Conservation (phyloP, 306 rosid genomes). For the Acmispon strigosus region DNA sequence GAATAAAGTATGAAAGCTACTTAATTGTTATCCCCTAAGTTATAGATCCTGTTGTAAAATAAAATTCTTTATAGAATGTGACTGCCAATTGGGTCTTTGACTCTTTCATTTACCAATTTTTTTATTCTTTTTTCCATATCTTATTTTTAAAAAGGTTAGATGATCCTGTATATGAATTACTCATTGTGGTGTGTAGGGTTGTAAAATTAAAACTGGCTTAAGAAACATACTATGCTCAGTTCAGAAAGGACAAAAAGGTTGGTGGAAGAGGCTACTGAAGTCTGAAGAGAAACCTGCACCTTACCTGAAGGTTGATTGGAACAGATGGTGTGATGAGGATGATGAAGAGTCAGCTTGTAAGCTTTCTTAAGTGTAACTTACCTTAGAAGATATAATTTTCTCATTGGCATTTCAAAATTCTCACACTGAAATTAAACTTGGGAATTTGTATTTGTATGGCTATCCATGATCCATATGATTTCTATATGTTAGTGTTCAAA, state of each 20-base stretch:
- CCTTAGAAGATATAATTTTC: neutral
- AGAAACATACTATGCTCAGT: conserved; percentile 73
- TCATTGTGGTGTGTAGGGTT: conserved; percentile 34
- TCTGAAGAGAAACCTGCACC: conserved; percentile 83
- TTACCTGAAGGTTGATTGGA: conserved; percentile 82
- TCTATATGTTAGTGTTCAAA: neutral
- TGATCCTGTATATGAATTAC: neutral
- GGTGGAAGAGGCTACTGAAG: conserved; percentile 83
- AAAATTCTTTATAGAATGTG: neutral
- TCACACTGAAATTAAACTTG: neutral
- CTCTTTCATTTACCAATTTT: too few species aligned
- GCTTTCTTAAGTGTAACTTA: neutral
- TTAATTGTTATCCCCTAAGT: neutral
- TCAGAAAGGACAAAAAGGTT: conserved; percentile 67
- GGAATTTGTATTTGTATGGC: neutral
- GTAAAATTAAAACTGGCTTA: conserved; percentile 62
- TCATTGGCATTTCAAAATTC: conserved; percentile 4
- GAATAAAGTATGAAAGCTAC: neutral
- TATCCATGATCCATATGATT: neutral
- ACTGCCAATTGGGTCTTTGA: neutral
- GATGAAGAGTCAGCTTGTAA: conserved; percentile 61
- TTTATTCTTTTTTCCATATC: neutral
- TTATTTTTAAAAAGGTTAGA: conserved; percentile 3
- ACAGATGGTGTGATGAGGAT: conserved; percentile 81
- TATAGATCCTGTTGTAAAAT: neutral